These are phyloP conservation scores for Plasmopara muralis DNA, from an alignment of 352 stramenopile genomes.

Conservation along the genomic window DNA sequence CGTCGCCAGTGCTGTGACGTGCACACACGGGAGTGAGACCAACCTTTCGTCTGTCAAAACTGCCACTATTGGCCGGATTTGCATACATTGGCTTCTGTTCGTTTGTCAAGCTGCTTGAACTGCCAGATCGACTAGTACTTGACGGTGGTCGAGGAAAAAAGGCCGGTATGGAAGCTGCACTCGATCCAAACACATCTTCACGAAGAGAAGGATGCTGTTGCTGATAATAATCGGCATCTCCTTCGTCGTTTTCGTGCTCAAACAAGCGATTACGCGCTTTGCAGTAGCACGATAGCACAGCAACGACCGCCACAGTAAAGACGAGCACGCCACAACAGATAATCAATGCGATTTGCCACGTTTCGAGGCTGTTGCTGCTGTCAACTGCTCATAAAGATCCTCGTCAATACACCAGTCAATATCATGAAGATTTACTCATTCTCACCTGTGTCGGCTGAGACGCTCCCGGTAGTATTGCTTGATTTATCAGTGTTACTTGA, in stretches of 20 bases:
- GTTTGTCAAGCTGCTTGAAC: constrained; percentile 20
- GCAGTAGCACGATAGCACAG: constrained; percentile 54
- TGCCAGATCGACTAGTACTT: constrained; percentile 11
- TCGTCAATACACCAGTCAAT: neutral
- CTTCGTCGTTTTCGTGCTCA: constrained; percentile 41
- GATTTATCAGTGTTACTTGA: constrained; percentile 10
- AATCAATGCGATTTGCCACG: constrained; percentile 53
- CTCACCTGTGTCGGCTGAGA: constrained; percentile 6
- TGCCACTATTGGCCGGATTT: constrained; percentile 22
- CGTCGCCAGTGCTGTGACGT: constrained; percentile 21
- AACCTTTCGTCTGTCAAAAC: constrained; percentile 21
- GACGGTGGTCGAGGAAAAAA: constrained; percentile 11
- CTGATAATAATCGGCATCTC: constrained; percentile 38
- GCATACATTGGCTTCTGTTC: constrained; percentile 26
- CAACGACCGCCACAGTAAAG: constrained; percentile 41
- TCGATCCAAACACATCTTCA: constrained; percentile 11
- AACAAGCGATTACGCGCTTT: constrained; percentile 41
- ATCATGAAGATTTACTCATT: neutral
- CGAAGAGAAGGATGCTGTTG: constrained; percentile 18
- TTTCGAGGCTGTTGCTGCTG: constrained; percentile 24
- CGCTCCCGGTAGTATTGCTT: constrained; percentile 11
- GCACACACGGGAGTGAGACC: constrained; percentile 22
- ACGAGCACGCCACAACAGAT: constrained; percentile 48
- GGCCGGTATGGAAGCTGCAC: constrained; percentile 9
- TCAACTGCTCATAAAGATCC: neutral